These are phyloP conservation scores for Moricandia moricandioides DNA, from an alignment of 345 rosid genomes.

Conservation along the genomic window DNA sequence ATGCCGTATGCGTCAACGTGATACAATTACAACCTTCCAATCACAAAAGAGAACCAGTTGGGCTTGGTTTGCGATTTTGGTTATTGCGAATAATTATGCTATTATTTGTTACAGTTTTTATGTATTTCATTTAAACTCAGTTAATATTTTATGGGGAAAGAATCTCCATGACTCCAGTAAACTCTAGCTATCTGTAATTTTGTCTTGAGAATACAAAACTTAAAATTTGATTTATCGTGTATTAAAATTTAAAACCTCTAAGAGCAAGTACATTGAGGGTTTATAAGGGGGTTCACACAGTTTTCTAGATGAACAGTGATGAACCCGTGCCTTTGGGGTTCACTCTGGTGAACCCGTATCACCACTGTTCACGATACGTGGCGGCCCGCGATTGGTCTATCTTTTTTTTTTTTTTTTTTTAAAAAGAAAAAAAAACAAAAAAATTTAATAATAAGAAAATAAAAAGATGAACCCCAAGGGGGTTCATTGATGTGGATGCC, in stretches of 20 bases:
- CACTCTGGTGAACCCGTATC: too few species aligned
- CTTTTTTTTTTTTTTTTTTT: too few species aligned
- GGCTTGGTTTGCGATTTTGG: constrained; percentile 25
- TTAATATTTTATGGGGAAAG: neutral
- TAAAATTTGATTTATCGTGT: constrained; percentile 14
- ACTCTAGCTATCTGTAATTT: neutral
- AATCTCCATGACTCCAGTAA: neutral
- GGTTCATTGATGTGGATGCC: too few species aligned
- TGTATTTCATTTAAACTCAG: neutral
- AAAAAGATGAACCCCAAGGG: too few species aligned
- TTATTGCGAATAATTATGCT: constrained; percentile 9
- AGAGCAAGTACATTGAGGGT: too few species aligned
- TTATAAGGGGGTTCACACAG: too few species aligned
- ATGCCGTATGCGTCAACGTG: constrained; percentile 26
- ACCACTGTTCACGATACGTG: too few species aligned
- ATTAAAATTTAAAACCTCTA: neutral
- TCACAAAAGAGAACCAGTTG: constrained; percentile 21
- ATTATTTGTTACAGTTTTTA: neutral
- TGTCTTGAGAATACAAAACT: neutral
- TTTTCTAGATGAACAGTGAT: too few species aligned
- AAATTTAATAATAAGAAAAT: too few species aligned
- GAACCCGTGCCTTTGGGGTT: too few species aligned
- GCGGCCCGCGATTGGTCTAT: too few species aligned
- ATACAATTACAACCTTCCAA: constrained; percentile 8
- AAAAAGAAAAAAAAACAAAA: too few species aligned